Percentiles rank a stretch among this genome's conserved stretches.
These are phyloP conservation scores for Hymenotorrendiella dingleyae DNA, from an alignment of 2,329 filamentous ascomycete genomes.

Conservation along the genomic window DNA sequence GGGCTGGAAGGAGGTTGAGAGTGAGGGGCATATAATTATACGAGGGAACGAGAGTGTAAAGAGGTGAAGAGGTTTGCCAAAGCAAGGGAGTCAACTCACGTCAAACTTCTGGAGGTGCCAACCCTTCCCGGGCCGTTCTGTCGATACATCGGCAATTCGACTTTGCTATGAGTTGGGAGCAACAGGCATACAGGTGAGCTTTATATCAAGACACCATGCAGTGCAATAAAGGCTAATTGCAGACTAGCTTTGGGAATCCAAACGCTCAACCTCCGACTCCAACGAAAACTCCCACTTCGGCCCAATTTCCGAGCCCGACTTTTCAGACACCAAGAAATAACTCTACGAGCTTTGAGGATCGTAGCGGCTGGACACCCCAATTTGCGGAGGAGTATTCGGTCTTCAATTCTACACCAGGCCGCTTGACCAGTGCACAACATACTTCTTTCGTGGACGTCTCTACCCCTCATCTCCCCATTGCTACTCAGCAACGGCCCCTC, in stretches of 20 bases:
- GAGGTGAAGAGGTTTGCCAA: too few species aligned
- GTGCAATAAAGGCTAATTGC: conserved; percentile 27
- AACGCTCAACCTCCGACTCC: conserved; percentile 56
- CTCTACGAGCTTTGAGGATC: conserved; percentile 42
- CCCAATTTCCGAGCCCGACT: conserved; percentile 47
- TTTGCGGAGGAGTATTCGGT: conserved; percentile 62
- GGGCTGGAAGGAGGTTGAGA: too few species aligned
- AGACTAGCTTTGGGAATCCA: conserved; percentile 54
- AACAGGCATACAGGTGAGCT: conserved; percentile 47
- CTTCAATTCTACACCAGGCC: conserved; percentile 58
- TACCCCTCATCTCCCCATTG: conserved; percentile 18
- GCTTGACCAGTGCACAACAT: conserved; percentile 36
- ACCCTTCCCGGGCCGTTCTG: conserved; percentile 16
- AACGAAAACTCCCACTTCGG: conserved; percentile 50
- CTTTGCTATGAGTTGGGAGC: conserved; percentile 60
- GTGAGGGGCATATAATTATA: too few species aligned
- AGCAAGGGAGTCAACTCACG: too few species aligned
- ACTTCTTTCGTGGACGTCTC: conserved; percentile 23
- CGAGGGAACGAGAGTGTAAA: too few species aligned
- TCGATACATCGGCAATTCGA: conserved; percentile 15
- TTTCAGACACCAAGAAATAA: conserved; percentile 51
- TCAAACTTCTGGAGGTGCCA: conserved; percentile 17
- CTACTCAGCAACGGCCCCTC: conserved; percentile 39
- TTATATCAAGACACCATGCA: not conserved
- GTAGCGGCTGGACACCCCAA: conserved; percentile 51